phyloP scores from a whole-genome alignment of 2,329 filamentous ascomycete species.

The Sarocladiaceae sp. region DNA sequence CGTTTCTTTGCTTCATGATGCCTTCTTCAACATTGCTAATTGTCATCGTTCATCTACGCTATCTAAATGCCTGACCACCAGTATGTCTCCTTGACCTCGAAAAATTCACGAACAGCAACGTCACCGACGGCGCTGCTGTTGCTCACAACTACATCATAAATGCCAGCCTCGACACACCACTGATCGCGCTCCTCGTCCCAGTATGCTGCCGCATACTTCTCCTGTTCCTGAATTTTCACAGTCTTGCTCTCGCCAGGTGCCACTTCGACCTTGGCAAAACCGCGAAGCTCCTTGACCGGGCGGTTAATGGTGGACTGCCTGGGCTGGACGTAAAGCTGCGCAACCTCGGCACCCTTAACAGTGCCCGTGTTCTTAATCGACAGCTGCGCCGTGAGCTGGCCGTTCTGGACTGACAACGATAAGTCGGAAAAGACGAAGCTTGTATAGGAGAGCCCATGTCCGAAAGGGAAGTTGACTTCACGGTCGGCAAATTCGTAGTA shows the following conservation, averaged over 20 bases:
- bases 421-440: slow-evolving; percentile 56
- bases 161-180: slow-evolving; percentile 64
- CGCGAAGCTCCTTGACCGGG: slow-evolving; percentile 60
- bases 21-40: no score
- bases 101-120: slow-evolving; percentile 44
- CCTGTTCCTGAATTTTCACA: slow-evolving; percentile 52
- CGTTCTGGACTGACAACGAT: slow-evolving; percentile 39
- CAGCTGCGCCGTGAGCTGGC: slow-evolving; percentile 43
- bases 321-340: slow-evolving; percentile 53
- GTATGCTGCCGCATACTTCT: slow-evolving; percentile 64
- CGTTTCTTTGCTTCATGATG: no score
- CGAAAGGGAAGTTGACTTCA: slow-evolving; percentile 69
- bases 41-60: no score
- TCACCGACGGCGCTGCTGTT: slow-evolving; percentile 48
- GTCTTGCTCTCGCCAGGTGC: slow-evolving; percentile 53
- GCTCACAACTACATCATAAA: slow-evolving; percentile 59
- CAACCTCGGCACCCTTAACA: slow-evolving; percentile 48
- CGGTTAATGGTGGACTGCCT: slow-evolving; percentile 49
- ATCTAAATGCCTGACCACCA: slow-evolving; percentile 67
- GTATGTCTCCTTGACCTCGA: slow-evolving; percentile 55
- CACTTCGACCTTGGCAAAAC: slow-evolving; percentile 61
- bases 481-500: slow-evolving; percentile 71
- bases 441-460: slow-evolving; percentile 76
- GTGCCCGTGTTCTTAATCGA: slow-evolving; percentile 59
- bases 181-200: slow-evolving; percentile 64